These are phyloP conservation scores for Paramecium pentaurelia DNA, from an alignment of 73 alveolate species.

Conservation along the genomic window DNA sequence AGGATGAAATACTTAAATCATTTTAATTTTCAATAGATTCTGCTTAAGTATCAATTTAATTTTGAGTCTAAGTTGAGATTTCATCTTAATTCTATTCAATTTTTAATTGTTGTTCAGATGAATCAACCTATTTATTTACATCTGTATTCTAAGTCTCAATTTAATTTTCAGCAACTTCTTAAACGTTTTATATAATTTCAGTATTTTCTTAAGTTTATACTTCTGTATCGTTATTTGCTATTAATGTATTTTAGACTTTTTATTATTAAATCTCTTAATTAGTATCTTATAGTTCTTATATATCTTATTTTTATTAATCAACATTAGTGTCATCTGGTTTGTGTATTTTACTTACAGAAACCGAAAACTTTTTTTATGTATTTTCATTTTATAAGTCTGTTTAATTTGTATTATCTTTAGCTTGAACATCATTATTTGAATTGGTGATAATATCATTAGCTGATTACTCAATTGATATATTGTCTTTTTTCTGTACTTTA, in stretches of 20 bases:
- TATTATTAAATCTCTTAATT: background rate
- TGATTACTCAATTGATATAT: background rate
- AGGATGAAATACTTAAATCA: background rate
- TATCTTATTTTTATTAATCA: background rate
- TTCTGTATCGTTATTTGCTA: background rate
- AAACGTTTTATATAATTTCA: background rate
- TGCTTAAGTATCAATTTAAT: background rate
- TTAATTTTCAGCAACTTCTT: background rate
- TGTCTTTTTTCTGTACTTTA: background rate
- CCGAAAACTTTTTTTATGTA: background rate
- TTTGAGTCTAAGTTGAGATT: background rate
- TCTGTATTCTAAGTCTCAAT: background rate
- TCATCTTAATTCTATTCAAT: background rate
- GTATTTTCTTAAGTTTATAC: background rate
- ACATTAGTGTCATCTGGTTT: background rate
- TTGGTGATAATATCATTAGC: background rate
- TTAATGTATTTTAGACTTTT: background rate
- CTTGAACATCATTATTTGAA: background rate
- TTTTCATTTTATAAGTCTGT: background rate
- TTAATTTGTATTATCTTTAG: background rate
- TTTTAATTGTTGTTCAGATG: background rate
- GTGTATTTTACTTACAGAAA: background rate
- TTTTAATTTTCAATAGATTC: background rate
- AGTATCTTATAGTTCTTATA: background rate
- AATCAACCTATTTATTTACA: background rate